A percentile compares a stretch with the other conserved stretches of the same genome.
Conservation (phyloP, 2,329 filamentous ascomycete genomes). For the Penicillium concentricum region DNA sequence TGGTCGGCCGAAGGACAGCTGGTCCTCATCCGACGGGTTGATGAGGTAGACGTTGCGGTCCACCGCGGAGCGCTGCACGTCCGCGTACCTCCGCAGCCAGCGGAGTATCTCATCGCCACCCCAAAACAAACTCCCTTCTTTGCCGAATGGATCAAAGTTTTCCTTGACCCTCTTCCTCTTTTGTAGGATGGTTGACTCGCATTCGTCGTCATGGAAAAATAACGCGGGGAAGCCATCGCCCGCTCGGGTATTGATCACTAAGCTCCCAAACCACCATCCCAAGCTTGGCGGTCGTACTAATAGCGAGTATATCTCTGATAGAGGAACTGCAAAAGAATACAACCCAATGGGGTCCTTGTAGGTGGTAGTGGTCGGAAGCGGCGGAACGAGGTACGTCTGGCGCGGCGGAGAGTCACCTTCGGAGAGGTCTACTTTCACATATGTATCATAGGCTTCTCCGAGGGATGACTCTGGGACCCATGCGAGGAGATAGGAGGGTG, state of each 20-base stretch:
- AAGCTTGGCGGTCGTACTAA: conserved; percentile 86
- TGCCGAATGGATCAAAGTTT: conserved; percentile 86
- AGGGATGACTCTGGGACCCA: conserved; percentile 91
- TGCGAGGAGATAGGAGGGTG: conserved; percentile 78
- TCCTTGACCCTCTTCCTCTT: conserved; percentile 82
- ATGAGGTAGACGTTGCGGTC: conserved; percentile 91
- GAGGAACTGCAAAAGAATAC: conserved; percentile 88
- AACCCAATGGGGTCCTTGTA: conserved; percentile 70
- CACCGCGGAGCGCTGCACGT: conserved; percentile 76
- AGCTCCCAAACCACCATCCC: conserved; percentile 97
- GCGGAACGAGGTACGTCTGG: conserved; percentile 86
- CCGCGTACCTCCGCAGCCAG: conserved; percentile 83
- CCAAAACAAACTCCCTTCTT: conserved; percentile 83
- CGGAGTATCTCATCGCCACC: conserved; percentile 91
- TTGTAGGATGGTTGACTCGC: conserved; percentile 90
- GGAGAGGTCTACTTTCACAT: conserved; percentile 91
- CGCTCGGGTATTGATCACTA: conserved; percentile 86
- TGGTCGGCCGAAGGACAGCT: conserved; percentile 67
- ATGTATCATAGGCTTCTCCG: conserved; percentile 80
- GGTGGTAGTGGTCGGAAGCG: conserved; percentile 79
- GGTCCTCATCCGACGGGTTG: conserved; percentile 82
- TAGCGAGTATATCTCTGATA: conserved; percentile 86
- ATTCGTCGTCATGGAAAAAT: conserved; percentile 98
- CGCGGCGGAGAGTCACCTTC: conserved; percentile 77
- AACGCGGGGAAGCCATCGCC: conserved; percentile 93